Evolutionary conservation across 441 rosid genomes (phyloP).

Genomic region (Gossypium aridum): DNA sequence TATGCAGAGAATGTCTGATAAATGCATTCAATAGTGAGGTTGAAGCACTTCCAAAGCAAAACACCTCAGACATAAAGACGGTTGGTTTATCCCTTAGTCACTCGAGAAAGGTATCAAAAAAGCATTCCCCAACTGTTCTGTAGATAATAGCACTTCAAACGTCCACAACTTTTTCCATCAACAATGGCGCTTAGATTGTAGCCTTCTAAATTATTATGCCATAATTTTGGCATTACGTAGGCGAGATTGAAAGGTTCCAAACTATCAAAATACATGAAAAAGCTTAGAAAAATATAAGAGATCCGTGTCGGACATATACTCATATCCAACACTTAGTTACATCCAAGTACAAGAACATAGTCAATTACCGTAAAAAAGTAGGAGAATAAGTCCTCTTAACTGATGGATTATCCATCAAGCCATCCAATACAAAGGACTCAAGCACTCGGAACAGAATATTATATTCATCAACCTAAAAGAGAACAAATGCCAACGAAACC

Average conservation of each 20-base stretch:
- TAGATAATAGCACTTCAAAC: background rate
- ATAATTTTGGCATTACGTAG: background rate
- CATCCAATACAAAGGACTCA: background rate
- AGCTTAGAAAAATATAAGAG: too few species aligned
- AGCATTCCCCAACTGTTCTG: background rate
- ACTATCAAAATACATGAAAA: too few species aligned
- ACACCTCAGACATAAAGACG: background rate
- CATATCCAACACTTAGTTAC: too few species aligned
- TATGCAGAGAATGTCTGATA: background rate
- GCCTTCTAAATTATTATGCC: background rate
- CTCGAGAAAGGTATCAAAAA: background rate
- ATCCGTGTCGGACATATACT: too few species aligned
- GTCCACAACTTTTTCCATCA: background rate
- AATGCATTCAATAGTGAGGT: background rate
- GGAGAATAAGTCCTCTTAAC: background rate
- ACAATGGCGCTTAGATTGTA: background rate
- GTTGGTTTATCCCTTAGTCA: background rate
- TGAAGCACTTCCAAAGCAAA: background rate
- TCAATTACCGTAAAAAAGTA: too few species aligned
- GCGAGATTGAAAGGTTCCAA: background rate
- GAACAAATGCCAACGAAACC: background rate
- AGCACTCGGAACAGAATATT: background rate
- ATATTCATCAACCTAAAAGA: background rate
- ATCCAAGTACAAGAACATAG: too few species aligned
- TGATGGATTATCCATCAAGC: background rate